Conservation (phyloP, 2,329 filamentous ascomycete species). For the Fusarium longipes region DNA sequence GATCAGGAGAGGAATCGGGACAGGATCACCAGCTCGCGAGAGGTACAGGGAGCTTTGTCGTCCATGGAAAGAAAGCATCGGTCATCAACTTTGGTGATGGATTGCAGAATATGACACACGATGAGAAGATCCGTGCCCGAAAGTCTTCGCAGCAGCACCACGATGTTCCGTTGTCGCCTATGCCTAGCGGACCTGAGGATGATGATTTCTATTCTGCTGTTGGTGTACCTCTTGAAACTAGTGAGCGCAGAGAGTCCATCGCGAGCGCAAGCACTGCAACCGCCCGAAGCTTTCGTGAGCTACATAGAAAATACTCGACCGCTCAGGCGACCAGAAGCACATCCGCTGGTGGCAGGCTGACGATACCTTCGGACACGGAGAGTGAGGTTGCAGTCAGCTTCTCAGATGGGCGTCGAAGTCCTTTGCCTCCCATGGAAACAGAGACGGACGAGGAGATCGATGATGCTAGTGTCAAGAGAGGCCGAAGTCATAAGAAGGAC, state of each 20-base stretch:
- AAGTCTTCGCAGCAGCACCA: conserved; percentile 61
- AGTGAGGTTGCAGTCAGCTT: conserved; percentile 70
- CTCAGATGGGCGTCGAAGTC: conserved; percentile 68
- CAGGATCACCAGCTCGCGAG: conserved; percentile 78
- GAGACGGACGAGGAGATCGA: conserved; percentile 50
- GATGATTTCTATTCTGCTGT: conserved; percentile 67
- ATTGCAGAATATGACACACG: conserved; percentile 79
- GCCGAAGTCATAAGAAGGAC: conserved; percentile 45
- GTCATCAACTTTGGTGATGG: conserved; percentile 97
- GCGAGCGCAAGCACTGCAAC: conserved; percentile 76
- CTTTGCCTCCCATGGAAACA: conserved; percentile 63
- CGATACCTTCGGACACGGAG: conserved; percentile 66
- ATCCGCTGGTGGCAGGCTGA: conserved; percentile 56
- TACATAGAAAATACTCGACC: conserved; percentile 70
- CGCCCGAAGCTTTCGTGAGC: conserved; percentile 71
- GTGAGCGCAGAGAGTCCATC: conserved; percentile 68
- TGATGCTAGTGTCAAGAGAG: conserved; percentile 21
- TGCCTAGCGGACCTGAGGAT: conserved; percentile 51
- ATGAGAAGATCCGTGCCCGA: conserved; percentile 76
- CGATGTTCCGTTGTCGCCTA: conserved; percentile 53
- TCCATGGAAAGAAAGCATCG: conserved; percentile 97
- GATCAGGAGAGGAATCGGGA: conserved; percentile 53
- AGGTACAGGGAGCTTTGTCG: conserved; percentile 88
- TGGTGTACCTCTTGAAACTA: conserved; percentile 57
- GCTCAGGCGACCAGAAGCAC: conserved; percentile 60